Evolutionary conservation across 805 yeast species (phyloP).

Genomic region (Lipomyces kockii): DNA sequence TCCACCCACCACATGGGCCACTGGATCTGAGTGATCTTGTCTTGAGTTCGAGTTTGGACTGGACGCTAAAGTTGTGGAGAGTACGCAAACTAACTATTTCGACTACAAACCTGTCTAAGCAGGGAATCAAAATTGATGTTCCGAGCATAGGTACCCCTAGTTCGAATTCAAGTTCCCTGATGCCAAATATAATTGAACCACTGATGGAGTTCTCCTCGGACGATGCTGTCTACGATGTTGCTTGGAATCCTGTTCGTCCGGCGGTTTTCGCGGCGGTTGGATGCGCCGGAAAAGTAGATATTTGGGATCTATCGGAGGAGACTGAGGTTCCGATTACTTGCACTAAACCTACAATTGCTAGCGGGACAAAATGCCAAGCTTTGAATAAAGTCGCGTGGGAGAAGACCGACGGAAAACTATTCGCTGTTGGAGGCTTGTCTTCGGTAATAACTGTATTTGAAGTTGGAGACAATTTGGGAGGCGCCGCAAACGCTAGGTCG

Average conservation of each 20-base stretch:
- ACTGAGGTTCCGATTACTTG: constrained; percentile 42
- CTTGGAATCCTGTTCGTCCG: constrained; percentile 47
- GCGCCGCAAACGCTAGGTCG: constrained; percentile 22
- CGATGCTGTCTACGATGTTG: constrained; percentile 46
- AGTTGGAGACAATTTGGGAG: constrained; percentile 33
- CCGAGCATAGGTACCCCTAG: background rate
- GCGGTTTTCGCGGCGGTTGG: constrained; percentile 47
- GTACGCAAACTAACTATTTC: constrained; percentile 20
- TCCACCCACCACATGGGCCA: constrained; percentile 40
- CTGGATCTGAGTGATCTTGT: constrained; percentile 41
- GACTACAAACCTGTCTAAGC: background rate
- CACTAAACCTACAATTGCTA: constrained; percentile 26
- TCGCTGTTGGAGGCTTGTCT: constrained; percentile 46
- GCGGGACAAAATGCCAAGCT: constrained; percentile 33
- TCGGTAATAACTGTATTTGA: constrained; percentile 44
- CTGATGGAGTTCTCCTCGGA: constrained; percentile 39
- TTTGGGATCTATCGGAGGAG: constrained; percentile 49
- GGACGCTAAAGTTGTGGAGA: constrained; percentile 48
- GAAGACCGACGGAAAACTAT: constrained; percentile 32
- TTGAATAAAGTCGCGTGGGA: constrained; percentile 45
- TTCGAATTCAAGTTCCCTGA: background rate
- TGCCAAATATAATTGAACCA: constrained; percentile 32
- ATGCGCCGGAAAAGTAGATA: constrained; percentile 44
- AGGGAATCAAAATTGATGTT: background rate
- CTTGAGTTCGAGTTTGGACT: constrained; percentile 46